These are phyloP conservation scores for Syzygium malaccense DNA, from an alignment of 441 rosid genomes.

Conservation along the genomic window DNA sequence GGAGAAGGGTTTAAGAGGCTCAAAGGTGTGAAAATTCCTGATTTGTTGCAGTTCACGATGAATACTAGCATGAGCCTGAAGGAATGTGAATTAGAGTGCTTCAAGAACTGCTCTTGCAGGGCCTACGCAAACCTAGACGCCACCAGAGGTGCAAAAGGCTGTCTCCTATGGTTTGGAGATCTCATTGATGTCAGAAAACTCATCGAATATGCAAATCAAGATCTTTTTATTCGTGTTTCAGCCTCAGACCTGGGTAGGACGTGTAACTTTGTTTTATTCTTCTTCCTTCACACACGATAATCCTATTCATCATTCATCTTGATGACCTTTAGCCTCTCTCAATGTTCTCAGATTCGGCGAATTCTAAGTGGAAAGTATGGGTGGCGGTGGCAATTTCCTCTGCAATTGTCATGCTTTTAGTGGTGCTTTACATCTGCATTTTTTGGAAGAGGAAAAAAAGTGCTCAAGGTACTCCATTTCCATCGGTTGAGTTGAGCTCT, in stretches of 20 bases:
- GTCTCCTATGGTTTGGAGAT: not conserved
- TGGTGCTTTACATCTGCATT: not conserved
- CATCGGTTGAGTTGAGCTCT: not conserved
- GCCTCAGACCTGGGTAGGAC: not conserved
- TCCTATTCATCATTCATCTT: not conserved
- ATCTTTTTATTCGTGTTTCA: not conserved
- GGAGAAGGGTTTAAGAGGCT: not conserved
- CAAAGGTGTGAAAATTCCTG: not conserved
- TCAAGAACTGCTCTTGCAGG: not conserved
- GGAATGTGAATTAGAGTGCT: not conserved
- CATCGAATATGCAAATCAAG: not conserved
- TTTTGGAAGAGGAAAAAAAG: not conserved
- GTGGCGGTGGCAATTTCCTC: not conserved
- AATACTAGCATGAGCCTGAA: not conserved
- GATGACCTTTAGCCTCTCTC: not conserved
- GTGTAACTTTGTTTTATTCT: not conserved
- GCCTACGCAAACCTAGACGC: not conserved
- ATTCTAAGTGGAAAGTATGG: not conserved
- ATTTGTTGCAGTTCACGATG: not conserved
- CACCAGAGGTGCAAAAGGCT: not conserved
- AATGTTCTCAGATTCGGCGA: not conserved
- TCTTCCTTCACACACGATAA: not conserved
- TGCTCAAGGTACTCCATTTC: not conserved
- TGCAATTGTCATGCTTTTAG: not conserved
- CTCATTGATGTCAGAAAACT: not conserved